phyloP scores from a whole-genome alignment of 2,329 filamentous ascomycete species.

The Myriosclerotinia scirpicola region DNA sequence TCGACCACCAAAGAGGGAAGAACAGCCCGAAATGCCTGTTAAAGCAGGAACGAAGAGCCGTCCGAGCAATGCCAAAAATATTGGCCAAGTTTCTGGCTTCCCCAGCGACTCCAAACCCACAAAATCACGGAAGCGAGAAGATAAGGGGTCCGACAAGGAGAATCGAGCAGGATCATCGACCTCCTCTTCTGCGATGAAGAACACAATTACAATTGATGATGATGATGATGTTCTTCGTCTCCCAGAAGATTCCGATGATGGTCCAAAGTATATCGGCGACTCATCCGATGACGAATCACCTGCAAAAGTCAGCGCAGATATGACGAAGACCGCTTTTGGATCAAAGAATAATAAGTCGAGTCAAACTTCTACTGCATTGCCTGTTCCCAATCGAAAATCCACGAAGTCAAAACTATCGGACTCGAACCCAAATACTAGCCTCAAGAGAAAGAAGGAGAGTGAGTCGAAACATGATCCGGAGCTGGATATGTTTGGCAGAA shows the following conservation, averaged over 20 bases:
- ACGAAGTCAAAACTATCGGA: neutral
- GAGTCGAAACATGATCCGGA: constrained; percentile 23
- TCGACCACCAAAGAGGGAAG: constrained; percentile 9
- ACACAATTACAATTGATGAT: neutral
- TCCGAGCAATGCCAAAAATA: neutral
- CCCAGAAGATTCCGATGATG: constrained; percentile 23
- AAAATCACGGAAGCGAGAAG: neutral
- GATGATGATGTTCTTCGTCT: constrained; percentile 11
- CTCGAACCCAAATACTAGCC: constrained; percentile 9
- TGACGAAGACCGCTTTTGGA: constrained; percentile 15
- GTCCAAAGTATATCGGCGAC: neutral
- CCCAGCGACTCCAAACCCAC: neutral
- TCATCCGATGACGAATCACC: constrained; percentile 19
- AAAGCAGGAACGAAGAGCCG: constrained; percentile 3
- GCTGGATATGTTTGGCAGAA: constrained; percentile 29
- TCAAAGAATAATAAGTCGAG: neutral
- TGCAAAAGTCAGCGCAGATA: constrained; percentile 15
- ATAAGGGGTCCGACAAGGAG: constrained; percentile 15
- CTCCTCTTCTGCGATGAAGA: neutral
- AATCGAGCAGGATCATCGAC: neutral
- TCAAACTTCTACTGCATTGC: neutral
- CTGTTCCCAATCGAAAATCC: neutral
- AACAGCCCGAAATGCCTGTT: neutral
- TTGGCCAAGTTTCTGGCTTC: neutral
- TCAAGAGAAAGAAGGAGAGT: constrained; percentile 31